These are phyloP conservation scores for Argentina anserina DNA, from an alignment of 306 rosid genomes.

Conservation along the genomic window DNA sequence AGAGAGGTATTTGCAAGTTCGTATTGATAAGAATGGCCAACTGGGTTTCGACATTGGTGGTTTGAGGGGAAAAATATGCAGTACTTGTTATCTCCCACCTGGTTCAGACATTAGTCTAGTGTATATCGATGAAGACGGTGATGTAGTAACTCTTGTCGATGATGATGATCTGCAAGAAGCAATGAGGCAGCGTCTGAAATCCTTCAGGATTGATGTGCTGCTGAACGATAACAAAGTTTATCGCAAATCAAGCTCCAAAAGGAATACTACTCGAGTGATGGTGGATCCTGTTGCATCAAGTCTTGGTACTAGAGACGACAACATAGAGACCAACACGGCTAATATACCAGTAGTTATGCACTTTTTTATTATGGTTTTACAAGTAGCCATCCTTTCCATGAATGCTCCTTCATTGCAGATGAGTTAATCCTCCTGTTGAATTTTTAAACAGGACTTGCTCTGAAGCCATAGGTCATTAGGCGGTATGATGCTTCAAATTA, in stretches of 20 bases:
- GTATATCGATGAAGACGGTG: slow-evolving; percentile 84
- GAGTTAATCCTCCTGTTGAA: slow-evolving; percentile 3
- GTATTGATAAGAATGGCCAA: slow-evolving; percentile 37
- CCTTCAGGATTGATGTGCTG: slow-evolving; percentile 68
- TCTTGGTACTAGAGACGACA: slow-evolving; percentile 27
- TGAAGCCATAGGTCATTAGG: slow-evolving; percentile 36
- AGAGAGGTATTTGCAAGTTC: slow-evolving; percentile 64
- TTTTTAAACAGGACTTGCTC: slow-evolving; percentile 30
- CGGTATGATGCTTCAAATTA: slow-evolving; percentile 53
- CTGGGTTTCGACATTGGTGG: slow-evolving; percentile 63
- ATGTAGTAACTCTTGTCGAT: slow-evolving; percentile 68
- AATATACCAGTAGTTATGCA: slow-evolving; percentile 24
- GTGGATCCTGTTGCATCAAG: slow-evolving; percentile 18
- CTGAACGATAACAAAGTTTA: slow-evolving; percentile 30
- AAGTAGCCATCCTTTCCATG: slow-evolving; percentile 20
- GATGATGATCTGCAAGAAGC: slow-evolving; percentile 72
- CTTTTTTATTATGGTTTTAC: slow-evolving; percentile 2
- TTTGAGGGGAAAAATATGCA: slow-evolving; percentile 45
- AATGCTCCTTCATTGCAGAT: slow-evolving; percentile 36
- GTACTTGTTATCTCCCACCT: slow-evolving; percentile 42
- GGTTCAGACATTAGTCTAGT: slow-evolving; percentile 55
- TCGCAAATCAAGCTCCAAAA: slow-evolving; percentile 27
- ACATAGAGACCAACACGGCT: slow-evolving; percentile 27
- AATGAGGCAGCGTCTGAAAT: slow-evolving; percentile 61
- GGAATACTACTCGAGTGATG: slow-evolving; percentile 7